Base-by-base conservation (phyloP, 2,329 filamentous ascomycete genomes). In the Aspergillus quadrilineatus region DNA sequence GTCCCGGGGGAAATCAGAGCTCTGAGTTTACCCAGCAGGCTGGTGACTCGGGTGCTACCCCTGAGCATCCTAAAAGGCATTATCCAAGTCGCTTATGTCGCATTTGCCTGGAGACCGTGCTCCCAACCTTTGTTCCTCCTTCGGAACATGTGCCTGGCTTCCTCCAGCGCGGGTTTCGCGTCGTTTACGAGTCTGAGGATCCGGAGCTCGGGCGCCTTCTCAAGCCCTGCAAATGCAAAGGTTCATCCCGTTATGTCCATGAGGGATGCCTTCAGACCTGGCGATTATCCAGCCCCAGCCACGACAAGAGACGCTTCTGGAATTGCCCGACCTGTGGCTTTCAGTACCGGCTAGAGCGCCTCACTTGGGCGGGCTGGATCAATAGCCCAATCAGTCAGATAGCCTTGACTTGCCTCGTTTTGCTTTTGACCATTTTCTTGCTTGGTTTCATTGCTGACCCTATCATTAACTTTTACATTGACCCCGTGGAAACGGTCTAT, bases 381-480 rank as follows among this genome's bases (percentile, higher is more conserved):
- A 85, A 83, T 69, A 89, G 86, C 76, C 81, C 81, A 63, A 72
- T 82, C 54, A 80, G 88, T 4, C 89, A 95, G 68, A 77, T 90
- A 30, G 69, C 76, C 1, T 77, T 97, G 64, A 97, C 93, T 0
- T 63, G 90, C 2, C 49, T 80, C 17, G 88, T 96, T 60, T 83
- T 97, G 62, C 56, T 91, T 36, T 60, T 86, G 43, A 82, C 87
- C 50, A 81, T 96, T 28, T 97, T 96, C 68, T 39, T 90, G 0
- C 84, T 97, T 55, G 94, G 94, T 42, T 97, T 97, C 67, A 76
- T 97, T 63, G 93, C 92, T 58, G 92, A 97, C 73, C 92, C 92
- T 1, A 90, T 97, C 58, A 88, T 97, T 72, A 90, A 92, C 65
- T 77, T 96, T 29, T 96, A 93, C 79, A 76, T 93, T 53, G 91